Conservation (phyloP, 2,329 filamentous ascomycete species). For the Clonostachys byssicola region DNA sequence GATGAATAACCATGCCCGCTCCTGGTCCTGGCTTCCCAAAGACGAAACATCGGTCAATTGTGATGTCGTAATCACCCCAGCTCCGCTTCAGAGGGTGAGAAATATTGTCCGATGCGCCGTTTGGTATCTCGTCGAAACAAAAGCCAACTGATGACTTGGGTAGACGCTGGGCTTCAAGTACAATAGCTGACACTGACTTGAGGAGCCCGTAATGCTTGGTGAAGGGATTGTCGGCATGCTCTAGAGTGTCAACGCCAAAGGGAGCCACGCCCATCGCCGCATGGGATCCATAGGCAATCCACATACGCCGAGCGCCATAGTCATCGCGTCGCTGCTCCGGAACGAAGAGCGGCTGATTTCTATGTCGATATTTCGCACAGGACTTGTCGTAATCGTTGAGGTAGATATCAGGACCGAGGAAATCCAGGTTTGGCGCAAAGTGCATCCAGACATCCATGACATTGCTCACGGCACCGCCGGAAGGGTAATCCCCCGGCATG, state of each 20-base stretch:
- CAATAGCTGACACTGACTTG: not conserved
- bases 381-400: slow-evolving; percentile 39
- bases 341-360: slow-evolving; percentile 40
- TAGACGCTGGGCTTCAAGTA: slow-evolving; percentile 19
- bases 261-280: slow-evolving; percentile 28
- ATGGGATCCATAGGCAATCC: slow-evolving; percentile 33
- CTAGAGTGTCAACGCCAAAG: slow-evolving; percentile 29
- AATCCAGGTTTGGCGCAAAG: slow-evolving; percentile 34
- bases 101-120: slow-evolving; percentile 15
- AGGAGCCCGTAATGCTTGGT: not conserved
- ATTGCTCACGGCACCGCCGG: slow-evolving; percentile 23
- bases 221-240: not conserved
- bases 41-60: slow-evolving; percentile 28
- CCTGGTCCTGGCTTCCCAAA: slow-evolving; percentile 31
- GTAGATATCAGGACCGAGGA: slow-evolving; percentile 42
- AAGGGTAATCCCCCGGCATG: slow-evolving; percentile 27
- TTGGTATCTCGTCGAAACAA: slow-evolving; percentile 25
- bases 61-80: slow-evolving; percentile 25
- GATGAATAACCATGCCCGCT: slow-evolving; percentile 30
- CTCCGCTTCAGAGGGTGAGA: slow-evolving; percentile 6
- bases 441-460: slow-evolving; percentile 31
- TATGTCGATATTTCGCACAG: slow-evolving; percentile 31
- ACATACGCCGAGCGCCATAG: slow-evolving; percentile 33
- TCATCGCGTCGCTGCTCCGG: slow-evolving; percentile 47
- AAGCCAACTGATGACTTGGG: slow-evolving; percentile 24